Percentiles rank a stretch among this genome's conserved stretches.
These are phyloP conservation scores for Tylopilus sp. DNA, from an alignment of 1,284 basidiomycete genomes.

Conservation along the genomic window DNA sequence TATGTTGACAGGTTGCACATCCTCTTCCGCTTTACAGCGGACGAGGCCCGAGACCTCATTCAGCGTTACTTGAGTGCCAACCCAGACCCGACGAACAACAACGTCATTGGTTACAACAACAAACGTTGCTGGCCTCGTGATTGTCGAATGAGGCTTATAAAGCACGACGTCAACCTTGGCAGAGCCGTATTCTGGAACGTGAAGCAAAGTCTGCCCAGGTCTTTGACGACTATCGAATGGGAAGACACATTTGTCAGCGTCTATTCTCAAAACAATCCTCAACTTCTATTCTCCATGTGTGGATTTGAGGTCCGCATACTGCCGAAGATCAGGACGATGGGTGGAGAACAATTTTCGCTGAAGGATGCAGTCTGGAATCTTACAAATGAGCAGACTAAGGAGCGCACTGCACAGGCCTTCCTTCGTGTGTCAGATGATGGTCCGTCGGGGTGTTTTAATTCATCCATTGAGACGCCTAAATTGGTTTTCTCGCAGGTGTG, in stretches of 20 bases:
- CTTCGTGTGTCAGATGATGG: conserved; percentile 95
- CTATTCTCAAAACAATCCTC: conserved; percentile 97
- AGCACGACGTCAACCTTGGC: conserved; percentile 98
- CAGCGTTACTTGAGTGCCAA: conserved; percentile 96
- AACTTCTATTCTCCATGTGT: conserved; percentile 96
- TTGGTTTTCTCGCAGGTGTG: conserved; percentile 55
- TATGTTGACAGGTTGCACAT: conserved; percentile 94
- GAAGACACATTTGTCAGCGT: conserved; percentile 96
- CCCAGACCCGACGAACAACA: conserved; percentile 98
- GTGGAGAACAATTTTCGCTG: conserved; percentile 93
- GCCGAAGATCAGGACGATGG: conserved; percentile 92
- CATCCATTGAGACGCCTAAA: conserved; percentile 16
- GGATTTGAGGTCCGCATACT: conserved; percentile 97
- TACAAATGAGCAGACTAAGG: conserved; percentile 94
- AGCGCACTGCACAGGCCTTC: conserved; percentile 96
- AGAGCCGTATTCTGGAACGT: conserved; percentile 99
- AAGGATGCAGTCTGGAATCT: conserved; percentile 98
- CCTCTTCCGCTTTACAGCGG: conserved; percentile 97
- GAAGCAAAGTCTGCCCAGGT: conserved; percentile 94
- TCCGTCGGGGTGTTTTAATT: conserved; percentile 20
- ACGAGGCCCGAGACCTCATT: conserved; percentile 96
- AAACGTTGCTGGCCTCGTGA: conserved; percentile 99
- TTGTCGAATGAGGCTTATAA: conserved; percentile 98
- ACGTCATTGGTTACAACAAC: conserved; percentile 99
- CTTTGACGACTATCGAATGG: conserved; percentile 98